phyloP scores from a whole-genome alignment of 106 monocot genomes.

The Xerophyta viscosa region DNA sequence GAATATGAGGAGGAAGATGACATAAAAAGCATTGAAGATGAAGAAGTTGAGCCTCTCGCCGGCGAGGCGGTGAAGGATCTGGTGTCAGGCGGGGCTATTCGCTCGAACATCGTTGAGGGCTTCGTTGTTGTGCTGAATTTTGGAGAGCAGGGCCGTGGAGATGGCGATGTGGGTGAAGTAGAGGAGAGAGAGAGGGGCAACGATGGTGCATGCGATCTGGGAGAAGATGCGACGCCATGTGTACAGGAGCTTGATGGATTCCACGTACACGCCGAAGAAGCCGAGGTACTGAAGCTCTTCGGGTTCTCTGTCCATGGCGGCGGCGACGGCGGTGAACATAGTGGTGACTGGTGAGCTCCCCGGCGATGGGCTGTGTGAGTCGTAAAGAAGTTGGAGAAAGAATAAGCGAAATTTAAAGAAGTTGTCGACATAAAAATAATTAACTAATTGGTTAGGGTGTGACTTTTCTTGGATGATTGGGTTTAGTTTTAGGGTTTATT shows the following conservation, averaged over 20 bases:
- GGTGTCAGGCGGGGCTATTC: conserved; percentile 29
- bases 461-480: too few species aligned
- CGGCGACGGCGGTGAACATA: neutral
- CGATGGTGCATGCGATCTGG: conserved; percentile 18
- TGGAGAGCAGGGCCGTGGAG: conserved; percentile 24
- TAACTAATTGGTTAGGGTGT: too few species aligned
- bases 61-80: conserved; percentile 29
- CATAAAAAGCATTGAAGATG: conserved; percentile 60
- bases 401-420: too few species aligned
- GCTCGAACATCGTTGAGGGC: conserved; percentile 27
- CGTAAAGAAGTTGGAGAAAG: too few species aligned
- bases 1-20: conserved; percentile 54
- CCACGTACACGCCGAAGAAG: conserved; percentile 16
- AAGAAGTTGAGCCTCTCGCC: conserved; percentile 39
- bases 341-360: too few species aligned
- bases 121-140: conserved; percentile 17
- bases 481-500: too few species aligned
- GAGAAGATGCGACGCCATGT: conserved; percentile 19
- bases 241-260: conserved; percentile 7
- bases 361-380: too few species aligned
- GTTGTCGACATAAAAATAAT: too few species aligned
- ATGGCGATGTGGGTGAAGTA: conserved; percentile 24
- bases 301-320: conserved; percentile 24
- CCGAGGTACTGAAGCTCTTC: conserved; percentile 34
- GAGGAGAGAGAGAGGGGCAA: conserved; percentile 30